These are phyloP conservation scores for Chaetomiaceae sp. DNA, from an alignment of 2,329 filamentous ascomycete genomes.

Conservation along the genomic window DNA sequence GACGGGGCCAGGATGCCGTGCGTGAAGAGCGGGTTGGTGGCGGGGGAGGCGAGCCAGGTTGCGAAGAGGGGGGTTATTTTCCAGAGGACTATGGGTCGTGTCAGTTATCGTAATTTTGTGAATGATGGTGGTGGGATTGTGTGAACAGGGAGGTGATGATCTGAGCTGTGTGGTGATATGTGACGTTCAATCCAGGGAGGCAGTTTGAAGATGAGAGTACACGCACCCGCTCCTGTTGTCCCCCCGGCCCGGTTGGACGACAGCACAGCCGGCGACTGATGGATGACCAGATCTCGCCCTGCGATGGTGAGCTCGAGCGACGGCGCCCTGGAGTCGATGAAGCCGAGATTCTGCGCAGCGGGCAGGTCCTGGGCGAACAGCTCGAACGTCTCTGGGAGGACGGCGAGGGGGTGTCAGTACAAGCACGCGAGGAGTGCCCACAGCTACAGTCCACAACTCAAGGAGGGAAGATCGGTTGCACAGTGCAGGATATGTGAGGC, in stretches of 20 bases:
- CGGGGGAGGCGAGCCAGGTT: conserved; percentile 62
- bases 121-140: conserved; percentile 5
- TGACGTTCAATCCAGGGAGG: not conserved
- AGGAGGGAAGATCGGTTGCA: not conserved
- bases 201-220: too few relatives aligned
- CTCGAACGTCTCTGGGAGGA: conserved; percentile 65
- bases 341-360: conserved; percentile 68
- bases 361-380: conserved; percentile 73
- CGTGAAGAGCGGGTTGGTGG: conserved; percentile 56
- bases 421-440: not conserved
- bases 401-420: conserved; percentile 6
- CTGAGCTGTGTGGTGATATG: conserved; percentile 11
- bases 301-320: conserved; percentile 62
- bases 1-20: conserved; percentile 41
- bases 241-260: conserved; percentile 64
- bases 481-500: not conserved
- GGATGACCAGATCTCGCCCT: conserved; percentile 65
- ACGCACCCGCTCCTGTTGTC: conserved; percentile 47
- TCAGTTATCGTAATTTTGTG: not conserved
- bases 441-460: too few relatives aligned
- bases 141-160: conserved; percentile 1
- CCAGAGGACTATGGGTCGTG: conserved; percentile 64
- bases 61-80: conserved; percentile 81
- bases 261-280: conserved; percentile 78
- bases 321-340: conserved; percentile 66